Base-by-base conservation (phyloP, 495 filamentous ascomycete species). In the Chaetomium tenue region DNA sequence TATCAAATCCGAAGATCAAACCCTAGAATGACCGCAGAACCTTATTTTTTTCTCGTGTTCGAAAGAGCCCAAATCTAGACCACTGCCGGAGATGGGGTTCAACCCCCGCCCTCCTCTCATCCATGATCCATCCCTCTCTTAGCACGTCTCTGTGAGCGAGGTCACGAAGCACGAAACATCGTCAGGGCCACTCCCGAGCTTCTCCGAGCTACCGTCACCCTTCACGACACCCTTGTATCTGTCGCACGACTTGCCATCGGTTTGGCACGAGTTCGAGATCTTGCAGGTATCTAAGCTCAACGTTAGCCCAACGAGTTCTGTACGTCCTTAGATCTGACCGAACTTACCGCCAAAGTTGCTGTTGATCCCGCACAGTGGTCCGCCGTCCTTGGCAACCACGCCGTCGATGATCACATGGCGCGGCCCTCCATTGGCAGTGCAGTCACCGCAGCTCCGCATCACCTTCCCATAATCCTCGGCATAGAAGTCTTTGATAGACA, bases 391-490 rank as follows among this genome's bases (percentile, higher is more conserved):
- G 22, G 82, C 84, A 26, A 74, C 78, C 57, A 85, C 75, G 63
- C 81, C 80, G 58, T 77, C 73, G 55, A 87, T 72, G 7, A 78
- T 76, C n/a, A 84, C 78, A 58, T 77, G 66, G n/a, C 84, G 81
- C 60, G 80, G 50, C 0, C 52, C 42, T 56, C 72, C 70, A 66
- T 73, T 70, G 7, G 54, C 64, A 42, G 59, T 51, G 70, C 78
- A 80, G 79, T 87, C 87, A 16, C 86, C 86, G 72, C 85, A 88
- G 48, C 77, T 77, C 50, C 83, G 82, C 68, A 82, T 83, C 40
- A 85, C 72, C 75, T 86, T 86, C 64, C 79, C 78, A 68, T 77
- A 75, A 69, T 78, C 70, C 23, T 68, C 67, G 13, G 66, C 77
- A 46, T 76, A 81, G 76, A 88, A 88, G 66, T 82, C 80, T 54